phyloP scores from a whole-genome alignment of 805 yeast genomes.

The Starmerella riodocensis region DNA sequence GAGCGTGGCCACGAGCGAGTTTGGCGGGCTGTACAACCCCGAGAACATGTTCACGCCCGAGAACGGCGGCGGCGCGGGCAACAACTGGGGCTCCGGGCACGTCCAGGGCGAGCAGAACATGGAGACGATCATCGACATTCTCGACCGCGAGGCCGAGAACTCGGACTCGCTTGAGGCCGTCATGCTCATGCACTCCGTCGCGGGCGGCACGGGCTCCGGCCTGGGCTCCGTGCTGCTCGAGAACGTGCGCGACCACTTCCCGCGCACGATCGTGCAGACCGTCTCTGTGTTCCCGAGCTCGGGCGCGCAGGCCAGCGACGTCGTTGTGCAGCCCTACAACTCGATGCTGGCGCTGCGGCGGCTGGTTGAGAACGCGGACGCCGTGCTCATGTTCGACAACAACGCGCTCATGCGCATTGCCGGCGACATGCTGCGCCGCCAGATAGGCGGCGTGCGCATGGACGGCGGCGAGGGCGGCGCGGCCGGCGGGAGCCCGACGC shows the following conservation, averaged over 20 bases:
- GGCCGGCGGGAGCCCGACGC: conserved; percentile 43
- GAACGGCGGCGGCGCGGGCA: conserved; percentile 71
- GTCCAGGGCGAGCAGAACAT: conserved; percentile 52
- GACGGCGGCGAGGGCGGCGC: not conserved
- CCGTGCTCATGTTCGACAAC: conserved; percentile 81
- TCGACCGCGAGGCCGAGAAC: conserved; percentile 80
- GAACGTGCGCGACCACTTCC: conserved; percentile 61
- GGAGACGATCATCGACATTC: conserved; percentile 66
- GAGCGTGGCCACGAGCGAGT: conserved; percentile 39
- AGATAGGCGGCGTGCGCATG: conserved; percentile 25
- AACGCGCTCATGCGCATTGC: conserved; percentile 69
- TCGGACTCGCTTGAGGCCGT: conserved; percentile 85
- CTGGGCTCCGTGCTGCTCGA: conserved; percentile 76
- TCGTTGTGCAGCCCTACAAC: conserved; percentile 96
- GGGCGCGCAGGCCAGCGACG: conserved; percentile 71
- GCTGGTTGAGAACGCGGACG: conserved; percentile 72
- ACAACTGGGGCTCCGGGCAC: conserved; percentile 90
- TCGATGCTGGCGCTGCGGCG: conserved; percentile 70
- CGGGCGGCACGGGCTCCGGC: conserved; percentile 98
- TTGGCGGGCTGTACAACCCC: conserved; percentile 62
- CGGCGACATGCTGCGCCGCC: conserved; percentile 41
- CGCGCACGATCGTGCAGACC: conserved; percentile 71
- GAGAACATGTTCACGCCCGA: conserved; percentile 65
- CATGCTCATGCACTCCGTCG: conserved; percentile 84
- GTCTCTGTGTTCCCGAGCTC: conserved; percentile 70